These are phyloP conservation scores for Glycine soja DNA, from an alignment of 306 rosid genomes.

Conservation along the genomic window DNA sequence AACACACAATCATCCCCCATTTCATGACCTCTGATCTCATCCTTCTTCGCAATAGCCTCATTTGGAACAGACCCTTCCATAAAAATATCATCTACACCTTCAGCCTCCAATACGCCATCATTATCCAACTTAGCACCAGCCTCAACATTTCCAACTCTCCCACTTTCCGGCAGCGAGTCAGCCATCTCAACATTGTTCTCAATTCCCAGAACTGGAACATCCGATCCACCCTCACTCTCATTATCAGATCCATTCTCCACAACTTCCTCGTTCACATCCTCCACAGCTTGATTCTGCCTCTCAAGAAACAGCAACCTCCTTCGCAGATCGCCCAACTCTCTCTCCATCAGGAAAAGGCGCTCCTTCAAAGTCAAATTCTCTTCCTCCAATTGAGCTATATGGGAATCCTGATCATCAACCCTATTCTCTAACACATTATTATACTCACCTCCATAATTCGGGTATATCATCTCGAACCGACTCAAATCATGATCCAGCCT, in stretches of 20 bases:
- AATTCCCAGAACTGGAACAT: slow-evolving; percentile 52
- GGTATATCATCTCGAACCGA: slow-evolving; percentile 89
- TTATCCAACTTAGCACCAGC: slow-evolving; percentile 38
- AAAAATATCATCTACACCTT: slow-evolving; percentile 49
- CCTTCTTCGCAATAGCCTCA: slow-evolving; percentile 36
- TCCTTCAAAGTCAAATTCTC: slow-evolving; percentile 93
- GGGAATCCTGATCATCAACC: slow-evolving; percentile 96
- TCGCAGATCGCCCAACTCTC: slow-evolving; percentile 76
- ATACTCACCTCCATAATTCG: slow-evolving; percentile 79
- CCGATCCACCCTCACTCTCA: slow-evolving; percentile 63
- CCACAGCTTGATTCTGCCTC: slow-evolving; percentile 56
- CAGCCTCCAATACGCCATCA: slow-evolving; percentile 51
- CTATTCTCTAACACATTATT: slow-evolving; percentile 80
- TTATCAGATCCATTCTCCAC: slow-evolving; percentile 63
- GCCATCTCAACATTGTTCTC: slow-evolving; percentile 58
- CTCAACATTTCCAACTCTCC: slow-evolving; percentile 44
- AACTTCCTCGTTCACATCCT: slow-evolving; percentile 72
- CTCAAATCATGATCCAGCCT: slow-evolving; percentile 95
- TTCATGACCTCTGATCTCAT: slow-evolving; percentile 43
- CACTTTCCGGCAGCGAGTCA: slow-evolving; percentile 52
- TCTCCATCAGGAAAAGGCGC: slow-evolving; percentile 87
- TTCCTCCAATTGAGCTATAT: slow-evolving; percentile 90
- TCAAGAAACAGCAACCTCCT: slow-evolving; percentile 74
- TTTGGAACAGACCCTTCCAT: slow-evolving; percentile 56
- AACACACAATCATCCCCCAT: slow-evolving; percentile 41